Evolutionary conservation across 2,329 filamentous ascomycete species (phyloP), one percentile per base, ranked within the genome.

Genomic region (Scedosporium dehoogii): DNA sequence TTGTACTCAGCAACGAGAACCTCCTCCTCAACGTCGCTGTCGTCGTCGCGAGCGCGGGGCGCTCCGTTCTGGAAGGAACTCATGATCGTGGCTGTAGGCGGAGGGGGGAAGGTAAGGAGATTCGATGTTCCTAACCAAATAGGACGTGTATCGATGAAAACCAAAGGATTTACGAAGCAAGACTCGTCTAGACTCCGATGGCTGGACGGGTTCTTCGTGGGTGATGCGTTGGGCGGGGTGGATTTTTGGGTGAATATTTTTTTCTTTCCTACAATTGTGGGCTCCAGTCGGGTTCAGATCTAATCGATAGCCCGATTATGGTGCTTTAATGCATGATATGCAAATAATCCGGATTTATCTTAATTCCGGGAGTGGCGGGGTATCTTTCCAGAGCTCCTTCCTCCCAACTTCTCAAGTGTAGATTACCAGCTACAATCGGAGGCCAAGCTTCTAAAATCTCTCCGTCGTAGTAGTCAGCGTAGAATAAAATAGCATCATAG

Each of bases 11-110:
- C 91, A 71, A 92, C 94, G 69, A 99, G 85, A 70, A 89, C 89
- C 79, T 97, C 94, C 83, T 97, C 93, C 79, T 97, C 92, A 68
- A 91, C 89, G 75, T 97, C 94, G 73, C 91, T 96, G 74, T 96
- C 92, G 76, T 93, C 89, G 70, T 86, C 86, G 64, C 85, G 77
- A 68, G 81, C 77, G 75, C 85, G 83, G 72, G 80, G 81, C 73
- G 82, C 79, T 72, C 82, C 82, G 74, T 85, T 87, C 73, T 85
- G 80, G 72, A 83, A 85, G 68, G 76, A 79, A 75, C 82, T 85
- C 85, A 88, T 88, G 64, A 67, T 74, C 6, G 60, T 25, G 48
- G 33, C 33, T 14, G 21, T 46, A 16, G 9, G 23, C 6, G 23
- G 51, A 21, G 18, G n/a, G n/a, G 29, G 12, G 7, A 18, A 56